These are phyloP conservation scores for Miamiensis avidus DNA, from an alignment of 169 alveolate species.

Conservation along the genomic window DNA sequence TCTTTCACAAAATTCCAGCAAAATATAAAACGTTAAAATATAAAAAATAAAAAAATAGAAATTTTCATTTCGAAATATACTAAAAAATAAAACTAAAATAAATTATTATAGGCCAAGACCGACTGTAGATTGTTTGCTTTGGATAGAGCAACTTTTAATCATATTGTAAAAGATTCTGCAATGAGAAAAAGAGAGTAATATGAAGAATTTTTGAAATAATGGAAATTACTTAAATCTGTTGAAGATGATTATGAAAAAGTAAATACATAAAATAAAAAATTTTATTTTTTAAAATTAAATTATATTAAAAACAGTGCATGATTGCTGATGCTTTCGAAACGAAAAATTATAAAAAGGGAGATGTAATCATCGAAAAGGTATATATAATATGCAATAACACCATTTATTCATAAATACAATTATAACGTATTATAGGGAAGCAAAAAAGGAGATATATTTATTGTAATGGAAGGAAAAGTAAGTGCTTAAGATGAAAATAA, in stretches of 20 bases:
- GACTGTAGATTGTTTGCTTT: conserved; percentile 55
- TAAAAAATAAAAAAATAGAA: too few species aligned
- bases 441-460: conserved; percentile 1
- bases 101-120: conserved; percentile 19
- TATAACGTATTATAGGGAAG: not conserved
- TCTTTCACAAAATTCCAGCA: too few species aligned
- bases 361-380: not conserved
- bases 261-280: conserved; percentile 52
- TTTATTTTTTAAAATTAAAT: not conserved
- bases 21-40: too few species aligned
- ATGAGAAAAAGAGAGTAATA: conserved; percentile 54
- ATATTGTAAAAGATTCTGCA: conserved; percentile 70
- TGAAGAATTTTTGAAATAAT: conserved; percentile 54
- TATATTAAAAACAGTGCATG: conserved; percentile 4
- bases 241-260: conserved; percentile 57
- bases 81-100: too few species aligned
- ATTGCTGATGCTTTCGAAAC: too few species aligned
- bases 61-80: too few species aligned
- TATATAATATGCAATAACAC: not conserved
- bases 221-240: conserved; percentile 42
- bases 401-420: not conserved
- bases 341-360: not conserved
- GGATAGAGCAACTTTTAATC: conserved; percentile 68
- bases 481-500: conserved; percentile 1
- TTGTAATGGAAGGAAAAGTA: conserved; percentile 7